A percentile compares a stretch with the other conserved stretches of the same genome.
These are phyloP conservation scores for Mucor racemosus DNA, from an alignment of 371 early-diverging fungal species.

Conservation along the genomic window DNA sequence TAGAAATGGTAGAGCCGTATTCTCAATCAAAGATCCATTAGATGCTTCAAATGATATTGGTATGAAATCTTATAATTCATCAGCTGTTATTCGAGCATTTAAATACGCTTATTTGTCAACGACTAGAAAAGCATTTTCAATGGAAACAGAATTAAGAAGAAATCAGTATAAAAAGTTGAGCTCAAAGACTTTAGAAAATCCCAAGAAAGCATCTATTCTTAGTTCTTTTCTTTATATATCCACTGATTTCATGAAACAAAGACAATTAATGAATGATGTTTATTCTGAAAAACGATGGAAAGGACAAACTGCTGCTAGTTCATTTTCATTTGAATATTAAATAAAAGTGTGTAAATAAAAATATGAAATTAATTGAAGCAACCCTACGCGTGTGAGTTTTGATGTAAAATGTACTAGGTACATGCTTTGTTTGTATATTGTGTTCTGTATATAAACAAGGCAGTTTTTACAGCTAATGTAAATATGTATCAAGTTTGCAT, in stretches of 20 bases:
- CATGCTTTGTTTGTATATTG: too few species aligned
- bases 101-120: slow-evolving; percentile 30
- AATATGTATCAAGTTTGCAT: neutral
- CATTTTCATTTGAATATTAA: slow-evolving; percentile 12
- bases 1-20: slow-evolving; percentile 34
- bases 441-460: too few species aligned
- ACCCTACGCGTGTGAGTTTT: too few species aligned
- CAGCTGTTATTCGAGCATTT: slow-evolving; percentile 20
- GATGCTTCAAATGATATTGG: slow-evolving; percentile 67
- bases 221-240: slow-evolving; percentile 20
- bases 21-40: slow-evolving; percentile 65
- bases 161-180: slow-evolving; percentile 15
- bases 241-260: slow-evolving; percentile 23
- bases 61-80: slow-evolving; percentile 41
- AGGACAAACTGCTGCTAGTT: slow-evolving; percentile 17
- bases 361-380: too few species aligned
- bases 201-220: slow-evolving; percentile 14
- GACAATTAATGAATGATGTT: slow-evolving; percentile 21
- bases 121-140: slow-evolving; percentile 19
- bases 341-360: neutral
- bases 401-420: too few species aligned
- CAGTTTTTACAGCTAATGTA: too few species aligned
- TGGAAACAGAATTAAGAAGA: slow-evolving; percentile 23
- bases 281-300: slow-evolving; percentile 26
- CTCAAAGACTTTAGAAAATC: neutral